Conservation (phyloP, 169 alveolate species). For the Plasmodium inui region DNA sequence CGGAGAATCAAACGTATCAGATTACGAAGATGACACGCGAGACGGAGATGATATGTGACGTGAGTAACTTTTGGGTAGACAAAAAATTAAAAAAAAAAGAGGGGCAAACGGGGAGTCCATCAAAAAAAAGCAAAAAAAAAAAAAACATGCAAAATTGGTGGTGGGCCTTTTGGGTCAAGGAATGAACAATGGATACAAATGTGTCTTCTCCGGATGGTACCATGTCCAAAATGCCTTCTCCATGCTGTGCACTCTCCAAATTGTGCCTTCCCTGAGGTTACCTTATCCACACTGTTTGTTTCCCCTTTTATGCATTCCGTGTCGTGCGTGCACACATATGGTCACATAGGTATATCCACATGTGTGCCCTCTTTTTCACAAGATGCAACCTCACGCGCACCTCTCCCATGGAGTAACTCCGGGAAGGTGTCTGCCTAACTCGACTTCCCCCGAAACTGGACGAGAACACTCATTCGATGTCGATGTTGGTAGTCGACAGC, state of each 20-base stretch:
- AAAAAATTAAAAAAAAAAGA: neutral
- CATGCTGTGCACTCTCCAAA: neutral
- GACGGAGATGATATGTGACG: conserved; percentile 4
- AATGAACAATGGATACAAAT: neutral
- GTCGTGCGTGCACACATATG: neutral
- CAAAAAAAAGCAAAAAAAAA: neutral
- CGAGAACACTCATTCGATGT: conserved; percentile 23
- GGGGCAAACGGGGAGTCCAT: neutral
- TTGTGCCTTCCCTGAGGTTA: neutral
- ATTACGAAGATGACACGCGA: conserved; percentile 2
- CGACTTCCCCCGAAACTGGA: neutral
- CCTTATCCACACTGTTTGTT: neutral
- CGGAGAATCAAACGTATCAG: conserved; percentile 30
- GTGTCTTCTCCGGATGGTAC: neutral
- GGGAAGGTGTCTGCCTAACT: neutral
- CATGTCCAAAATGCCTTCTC: neutral
- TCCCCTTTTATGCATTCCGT: neutral
- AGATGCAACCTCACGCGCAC: neutral
- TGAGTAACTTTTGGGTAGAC: neutral
- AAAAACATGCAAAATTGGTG: neutral
- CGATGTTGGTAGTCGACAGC: conserved; percentile 30
- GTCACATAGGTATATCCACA: neutral
- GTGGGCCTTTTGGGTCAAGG: neutral
- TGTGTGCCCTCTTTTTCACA: neutral
- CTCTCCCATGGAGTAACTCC: neutral